phyloP scores from a whole-genome alignment of 495 filamentous ascomycete genomes.

The Sabuloglossum arenarium region DNA sequence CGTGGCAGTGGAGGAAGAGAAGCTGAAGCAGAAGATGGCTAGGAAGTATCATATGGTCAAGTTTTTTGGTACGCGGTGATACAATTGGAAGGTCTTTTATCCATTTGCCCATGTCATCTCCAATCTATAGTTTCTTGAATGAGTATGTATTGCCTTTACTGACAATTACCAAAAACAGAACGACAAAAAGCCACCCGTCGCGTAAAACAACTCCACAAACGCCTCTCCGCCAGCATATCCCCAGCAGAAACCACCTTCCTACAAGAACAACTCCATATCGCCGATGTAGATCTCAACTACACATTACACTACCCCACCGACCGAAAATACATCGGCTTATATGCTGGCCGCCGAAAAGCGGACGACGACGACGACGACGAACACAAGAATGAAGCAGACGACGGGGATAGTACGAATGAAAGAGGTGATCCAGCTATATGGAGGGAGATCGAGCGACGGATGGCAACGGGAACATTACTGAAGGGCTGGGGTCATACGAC shows the following conservation, averaged over 20 bases:
- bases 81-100: background rate
- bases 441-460: conserved; percentile 6
- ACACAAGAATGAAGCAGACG: background rate
- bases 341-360: conserved; percentile 16
- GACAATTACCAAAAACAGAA: conserved; percentile 26
- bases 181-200: conserved; percentile 62
- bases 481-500: background rate
- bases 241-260: conserved; percentile 28
- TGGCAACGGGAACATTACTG: background rate
- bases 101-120: too few relatives aligned
- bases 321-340: conserved; percentile 64
- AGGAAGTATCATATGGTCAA: conserved; percentile 84
- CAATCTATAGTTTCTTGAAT: too few relatives aligned
- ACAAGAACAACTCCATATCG: conserved; percentile 37
- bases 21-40: conserved; percentile 48
- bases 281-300: conserved; percentile 72
- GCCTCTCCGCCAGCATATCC: conserved; percentile 25
- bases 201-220: conserved; percentile 39
- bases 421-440: background rate
- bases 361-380: background rate
- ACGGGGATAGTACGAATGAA: background rate
- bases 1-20: conserved; percentile 29
- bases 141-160: background rate
- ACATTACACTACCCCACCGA: conserved; percentile 61
- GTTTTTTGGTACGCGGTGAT: conserved; percentile 48